Conservation (phyloP, 768 basidiomycete species). For the Tephrocybe sp. region DNA sequence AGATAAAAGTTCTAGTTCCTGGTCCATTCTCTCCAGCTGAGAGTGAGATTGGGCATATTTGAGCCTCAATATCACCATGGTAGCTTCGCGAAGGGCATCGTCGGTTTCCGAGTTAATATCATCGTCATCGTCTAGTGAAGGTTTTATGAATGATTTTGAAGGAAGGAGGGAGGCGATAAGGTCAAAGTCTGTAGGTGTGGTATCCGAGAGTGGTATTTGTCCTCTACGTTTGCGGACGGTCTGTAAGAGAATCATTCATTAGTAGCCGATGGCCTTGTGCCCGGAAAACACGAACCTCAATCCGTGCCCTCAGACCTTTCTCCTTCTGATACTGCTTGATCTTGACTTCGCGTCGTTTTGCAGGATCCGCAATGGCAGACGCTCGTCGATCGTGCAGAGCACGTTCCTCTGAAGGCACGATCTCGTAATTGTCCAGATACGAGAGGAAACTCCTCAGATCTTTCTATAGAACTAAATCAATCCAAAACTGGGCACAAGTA, state of each 20-base stretch:
- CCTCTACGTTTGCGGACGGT: constrained; percentile 54
- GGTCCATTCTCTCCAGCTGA: constrained; percentile 64
- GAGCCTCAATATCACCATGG: constrained; percentile 71
- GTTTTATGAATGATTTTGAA: constrained; percentile 10
- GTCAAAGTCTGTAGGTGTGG: constrained; percentile 52
- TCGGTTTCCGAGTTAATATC: constrained; percentile 61
- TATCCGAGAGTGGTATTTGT: constrained; percentile 31
- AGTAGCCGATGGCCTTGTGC: not conserved
- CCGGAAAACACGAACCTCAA: constrained; percentile 52
- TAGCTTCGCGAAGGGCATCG: constrained; percentile 64
- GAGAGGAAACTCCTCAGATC: constrained; percentile 47
- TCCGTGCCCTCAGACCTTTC: constrained; percentile 69
- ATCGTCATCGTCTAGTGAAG: constrained; percentile 34
- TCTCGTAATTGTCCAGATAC: constrained; percentile 61
- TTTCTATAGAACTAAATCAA: constrained; percentile 36
- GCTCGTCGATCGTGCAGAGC: constrained; percentile 50
- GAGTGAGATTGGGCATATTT: constrained; percentile 67
- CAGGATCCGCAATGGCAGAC: constrained; percentile 57
- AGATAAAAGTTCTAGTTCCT: constrained; percentile 71
- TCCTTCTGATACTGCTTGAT: constrained; percentile 89
- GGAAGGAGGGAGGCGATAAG: constrained; percentile 66
- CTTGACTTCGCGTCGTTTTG: constrained; percentile 79
- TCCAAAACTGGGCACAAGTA: constrained; percentile 11
- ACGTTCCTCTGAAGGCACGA: constrained; percentile 63
- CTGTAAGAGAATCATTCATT: constrained; percentile 28